Evolutionary conservation across 495 filamentous ascomycete species (phyloP).

Genomic region (Tetracladium setigerum): DNA sequence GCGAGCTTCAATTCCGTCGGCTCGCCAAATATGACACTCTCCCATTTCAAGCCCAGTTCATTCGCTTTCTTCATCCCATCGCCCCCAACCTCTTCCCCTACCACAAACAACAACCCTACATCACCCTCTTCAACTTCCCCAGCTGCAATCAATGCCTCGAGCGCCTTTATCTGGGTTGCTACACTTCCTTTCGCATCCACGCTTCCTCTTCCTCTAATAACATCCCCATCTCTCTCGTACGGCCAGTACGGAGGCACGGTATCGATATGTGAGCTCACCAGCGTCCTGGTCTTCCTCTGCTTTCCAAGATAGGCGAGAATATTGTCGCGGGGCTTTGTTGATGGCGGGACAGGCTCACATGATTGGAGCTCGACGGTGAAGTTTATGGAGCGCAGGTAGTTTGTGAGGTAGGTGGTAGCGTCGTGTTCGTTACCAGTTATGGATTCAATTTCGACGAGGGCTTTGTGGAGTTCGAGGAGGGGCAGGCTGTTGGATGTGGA

Average conservation of each 20-base stretch:
- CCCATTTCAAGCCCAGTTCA: constrained; percentile 39
- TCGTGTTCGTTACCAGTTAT: constrained; percentile 65
- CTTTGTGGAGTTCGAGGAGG: constrained; percentile 71
- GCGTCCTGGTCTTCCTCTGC: constrained; percentile 48
- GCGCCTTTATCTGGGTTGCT: constrained; percentile 66
- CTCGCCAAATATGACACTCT: constrained; percentile 81
- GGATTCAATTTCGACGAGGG: constrained; percentile 68
- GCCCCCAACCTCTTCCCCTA: constrained; percentile 76
- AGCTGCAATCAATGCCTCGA: constrained; percentile 48
- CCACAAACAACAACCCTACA: constrained; percentile 77
- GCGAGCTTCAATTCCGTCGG: constrained; percentile 84
- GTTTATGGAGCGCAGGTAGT: constrained; percentile 54
- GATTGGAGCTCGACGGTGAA: constrained; percentile 61
- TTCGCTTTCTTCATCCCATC: constrained; percentile 76
- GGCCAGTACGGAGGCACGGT: constrained; percentile 67
- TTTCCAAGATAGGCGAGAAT: constrained; percentile 67
- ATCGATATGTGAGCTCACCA: constrained; percentile 71
- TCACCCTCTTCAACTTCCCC: constrained; percentile 34
- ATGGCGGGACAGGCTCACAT: constrained; percentile 48
- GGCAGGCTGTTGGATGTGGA: not conserved
- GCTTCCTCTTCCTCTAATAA: constrained; percentile 68
- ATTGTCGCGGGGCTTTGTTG: constrained; percentile 51
- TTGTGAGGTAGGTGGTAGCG: constrained; percentile 58
- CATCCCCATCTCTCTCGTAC: constrained; percentile 39
- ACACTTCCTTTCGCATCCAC: constrained; percentile 90